Percentiles rank a stretch among this genome's conserved stretches.
These are phyloP conservation scores for Musa schizocarpa DNA, from an alignment of 176 grass and related monocot species.

Conservation along the genomic window DNA sequence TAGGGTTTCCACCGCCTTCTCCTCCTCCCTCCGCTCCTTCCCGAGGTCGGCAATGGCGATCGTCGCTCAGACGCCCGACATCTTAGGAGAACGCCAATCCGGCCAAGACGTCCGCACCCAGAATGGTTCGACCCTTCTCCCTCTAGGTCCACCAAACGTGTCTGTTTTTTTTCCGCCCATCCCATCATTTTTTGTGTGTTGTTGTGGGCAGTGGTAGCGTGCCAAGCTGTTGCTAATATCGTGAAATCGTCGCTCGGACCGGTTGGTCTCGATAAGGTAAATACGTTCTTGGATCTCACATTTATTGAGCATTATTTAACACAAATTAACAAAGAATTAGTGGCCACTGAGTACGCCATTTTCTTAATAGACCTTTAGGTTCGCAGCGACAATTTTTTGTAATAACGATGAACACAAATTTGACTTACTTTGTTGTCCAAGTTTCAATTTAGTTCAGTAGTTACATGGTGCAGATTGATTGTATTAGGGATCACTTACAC, in stretches of 20 bases:
- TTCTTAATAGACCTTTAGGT: no score
- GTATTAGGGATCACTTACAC: no score
- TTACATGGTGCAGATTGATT: no score
- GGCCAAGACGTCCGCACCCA: constrained; percentile 88
- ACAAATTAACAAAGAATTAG: no score
- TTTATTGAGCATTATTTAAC: no score
- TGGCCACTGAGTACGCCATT: no score
- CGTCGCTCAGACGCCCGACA: constrained; percentile 49
- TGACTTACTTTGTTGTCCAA: no score
- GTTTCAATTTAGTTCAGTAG: no score
- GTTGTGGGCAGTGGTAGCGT: constrained; percentile 48
- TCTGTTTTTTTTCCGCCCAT: constrained; percentile 22
- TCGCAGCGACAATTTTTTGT: no score
- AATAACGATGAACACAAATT: no score
- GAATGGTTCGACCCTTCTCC: constrained; percentile 41
- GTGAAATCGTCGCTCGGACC: constrained; percentile 86
- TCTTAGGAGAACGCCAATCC: constrained; percentile 85
- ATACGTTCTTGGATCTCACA: background rate
- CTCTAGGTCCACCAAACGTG: background rate
- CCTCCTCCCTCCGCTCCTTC: background rate
- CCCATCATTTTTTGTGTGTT: background rate
- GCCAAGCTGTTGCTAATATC: constrained; percentile 85
- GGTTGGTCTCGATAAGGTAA: constrained; percentile 88
- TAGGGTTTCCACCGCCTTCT: constrained; percentile 19
- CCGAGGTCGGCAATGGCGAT: constrained; percentile 37